Evolutionary conservation across 176 grass and related monocot genomes (phyloP), one percentile per base, ranked within the genome.

Genomic region (Oryza officinalis): DNA sequence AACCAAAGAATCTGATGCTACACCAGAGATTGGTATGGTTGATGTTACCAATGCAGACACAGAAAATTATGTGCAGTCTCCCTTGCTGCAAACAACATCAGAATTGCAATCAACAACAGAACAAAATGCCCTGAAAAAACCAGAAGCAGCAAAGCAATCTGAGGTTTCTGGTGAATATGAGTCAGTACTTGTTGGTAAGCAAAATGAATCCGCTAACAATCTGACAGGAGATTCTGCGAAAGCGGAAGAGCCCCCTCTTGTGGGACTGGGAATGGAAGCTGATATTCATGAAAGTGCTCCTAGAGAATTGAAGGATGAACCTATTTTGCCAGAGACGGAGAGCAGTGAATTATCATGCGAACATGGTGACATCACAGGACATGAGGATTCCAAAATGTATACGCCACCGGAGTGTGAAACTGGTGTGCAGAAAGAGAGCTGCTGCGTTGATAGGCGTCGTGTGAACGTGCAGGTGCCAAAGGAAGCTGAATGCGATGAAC

Each of bases 261-360:
- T 28, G 31, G 23, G 79, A 43, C 13, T 35, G n/a, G 33, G 20
- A 71, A 74, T 28, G 63, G 69, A 86, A 61, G 66, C 12, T 15
- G 45, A 61, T 20, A 32, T 15, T 27, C 23, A 50, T 17, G 85
- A 81, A 6, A 57, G 26, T 6, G 49, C 9, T 38, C 33, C 15
- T 13, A 15, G 45, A 15, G 15, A 33, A 30, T 22, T n/a, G 10
- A 9, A 17, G 20, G 64, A 67, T 67, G 59, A 41, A 40, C 60
- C 71, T 73, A 23, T 59, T 44, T 31, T 47, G 8, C 65, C 70
- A 69, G 89, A 85, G 27, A 15, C 41, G 23, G 73, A 71, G 3
- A 35, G 8, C 1, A 59, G 14, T 65, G 77, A 52, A 15, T 50
- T 68, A 32, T 27, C 27, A 27, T 54, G 79, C 25, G 11, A 27